Base-by-base conservation (phyloP, 352 stramenopile species). In the Globisporangium nagaii region DNA sequence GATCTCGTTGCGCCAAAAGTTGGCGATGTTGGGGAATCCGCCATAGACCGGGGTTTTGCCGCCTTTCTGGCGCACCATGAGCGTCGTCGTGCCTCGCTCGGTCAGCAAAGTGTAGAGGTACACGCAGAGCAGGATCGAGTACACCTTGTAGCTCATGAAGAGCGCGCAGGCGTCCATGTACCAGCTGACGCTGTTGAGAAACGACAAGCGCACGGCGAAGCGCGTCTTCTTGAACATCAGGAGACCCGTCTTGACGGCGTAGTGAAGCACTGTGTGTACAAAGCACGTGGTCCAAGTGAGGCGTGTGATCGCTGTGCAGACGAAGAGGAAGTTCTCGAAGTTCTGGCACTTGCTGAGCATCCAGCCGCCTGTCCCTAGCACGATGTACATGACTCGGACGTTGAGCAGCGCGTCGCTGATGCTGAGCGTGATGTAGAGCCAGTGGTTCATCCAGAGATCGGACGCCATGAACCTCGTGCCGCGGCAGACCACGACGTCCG, bases 371-470 rank as follows among this genome's bases (percentile, higher is more conserved):
- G 79, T 68, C 25, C 76, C 46, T 15, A 75, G 60, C 4, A 72
- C 63, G n/a, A 67, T 65, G 39, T 83, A 83, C 7, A 60, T 77
- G 50, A 69, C 59, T 0, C 75, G 69, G 4, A 84, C 15, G 40
- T 65, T 81, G 2, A 68, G 34, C 3, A 83, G 43, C 3, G 71
- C 61, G 15, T 84, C 73, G n/a, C 79, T 37, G 19, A 83, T 74
- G 50, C 73, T 83, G 4, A 86, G 40, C 4, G 65, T 27, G 12
- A 83, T 84, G 57, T 81, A 84, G 3, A 86, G 55, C 75, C 75
- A 85, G 40, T 85, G 71, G 58, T 83, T 83, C 56, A 83, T 79
- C 72, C 75, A 85, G 2, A 81, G 52, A 24, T 81, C 68, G 2
- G 74, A 83, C 2, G 73, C 75, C 47, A 80, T 69, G 19, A 86